These are phyloP conservation scores for Fusarium anthophilum DNA, from an alignment of 2,329 filamentous ascomycete species.

Conservation along the genomic window DNA sequence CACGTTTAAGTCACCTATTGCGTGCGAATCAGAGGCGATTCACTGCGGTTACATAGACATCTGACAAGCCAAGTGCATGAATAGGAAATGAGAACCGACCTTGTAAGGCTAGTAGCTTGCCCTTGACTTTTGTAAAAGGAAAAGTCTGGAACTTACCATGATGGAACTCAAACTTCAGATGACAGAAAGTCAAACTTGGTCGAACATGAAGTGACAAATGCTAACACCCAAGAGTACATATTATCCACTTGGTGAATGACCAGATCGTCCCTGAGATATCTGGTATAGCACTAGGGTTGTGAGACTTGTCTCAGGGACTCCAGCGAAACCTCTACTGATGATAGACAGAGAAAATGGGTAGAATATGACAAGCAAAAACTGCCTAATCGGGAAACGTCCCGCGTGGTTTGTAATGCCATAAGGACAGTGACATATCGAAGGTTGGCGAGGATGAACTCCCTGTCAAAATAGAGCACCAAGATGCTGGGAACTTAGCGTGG, in stretches of 20 bases:
- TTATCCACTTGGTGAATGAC: background rate
- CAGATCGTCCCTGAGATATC: background rate
- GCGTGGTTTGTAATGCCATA: background rate
- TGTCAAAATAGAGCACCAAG: background rate
- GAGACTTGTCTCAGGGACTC: background rate
- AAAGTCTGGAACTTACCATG: slow-evolving; percentile 1
- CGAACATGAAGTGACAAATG: background rate
- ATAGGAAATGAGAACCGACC: background rate
- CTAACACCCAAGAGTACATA: background rate
- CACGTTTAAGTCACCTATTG: slow-evolving; percentile 3
- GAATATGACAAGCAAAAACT: background rate
- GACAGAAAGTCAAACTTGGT: background rate
- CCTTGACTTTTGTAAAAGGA: background rate
- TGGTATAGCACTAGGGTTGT: background rate
- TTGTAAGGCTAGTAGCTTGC: background rate
- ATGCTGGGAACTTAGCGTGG: background rate
- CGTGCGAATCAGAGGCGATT: slow-evolving; percentile 22
- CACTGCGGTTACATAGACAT: slow-evolving; percentile 8
- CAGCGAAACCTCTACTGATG: background rate
- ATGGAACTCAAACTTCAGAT: background rate
- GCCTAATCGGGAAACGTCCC: background rate
- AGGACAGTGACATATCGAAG: background rate
- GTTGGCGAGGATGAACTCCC: background rate
- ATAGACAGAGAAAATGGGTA: background rate
- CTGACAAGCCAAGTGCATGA: slow-evolving; percentile 20